phyloP scores from a whole-genome alignment of 805 yeast species.

The Metschnikowia aberdeeniae region DNA sequence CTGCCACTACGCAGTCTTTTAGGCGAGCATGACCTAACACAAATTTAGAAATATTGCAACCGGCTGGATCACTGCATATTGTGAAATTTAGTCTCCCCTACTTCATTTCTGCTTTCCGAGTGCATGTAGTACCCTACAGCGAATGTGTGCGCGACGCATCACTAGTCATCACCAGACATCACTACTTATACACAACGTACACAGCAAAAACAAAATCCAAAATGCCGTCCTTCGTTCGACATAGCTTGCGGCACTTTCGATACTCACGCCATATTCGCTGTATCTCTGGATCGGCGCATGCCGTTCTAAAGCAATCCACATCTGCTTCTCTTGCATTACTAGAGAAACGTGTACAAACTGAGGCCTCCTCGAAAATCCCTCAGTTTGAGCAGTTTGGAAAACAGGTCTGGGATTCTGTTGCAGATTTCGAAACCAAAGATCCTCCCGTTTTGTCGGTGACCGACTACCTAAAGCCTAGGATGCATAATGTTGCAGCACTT shows the following conservation, averaged over 20 bases:
- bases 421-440: neutral
- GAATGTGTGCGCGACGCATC: neutral
- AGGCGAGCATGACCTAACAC: too few relatives aligned
- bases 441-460: conserved; percentile 1
- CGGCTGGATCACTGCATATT: too few relatives aligned
- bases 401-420: neutral
- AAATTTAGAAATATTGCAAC: too few relatives aligned
- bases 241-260: neutral
- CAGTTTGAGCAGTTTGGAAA: neutral
- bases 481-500: conserved; percentile 5
- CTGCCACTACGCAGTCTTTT: too few relatives aligned
- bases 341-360: neutral
- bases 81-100: too few relatives aligned
- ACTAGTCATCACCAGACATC: neutral
- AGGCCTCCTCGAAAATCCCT: neutral
- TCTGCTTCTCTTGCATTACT: conserved; percentile 1
- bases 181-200: neutral
- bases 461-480: conserved; percentile 8
- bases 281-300: neutral
- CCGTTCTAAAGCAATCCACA: neutral
- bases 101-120: too few relatives aligned
- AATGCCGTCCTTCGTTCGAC: conserved; percentile 1
- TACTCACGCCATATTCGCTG: neutral
- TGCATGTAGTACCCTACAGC: too few relatives aligned
- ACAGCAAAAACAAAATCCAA: too few relatives aligned